Evolutionary conservation across 768 basidiomycete genomes (phyloP), one percentile per base, ranked within the genome.

Genomic region (Lactarius hengduanensis): DNA sequence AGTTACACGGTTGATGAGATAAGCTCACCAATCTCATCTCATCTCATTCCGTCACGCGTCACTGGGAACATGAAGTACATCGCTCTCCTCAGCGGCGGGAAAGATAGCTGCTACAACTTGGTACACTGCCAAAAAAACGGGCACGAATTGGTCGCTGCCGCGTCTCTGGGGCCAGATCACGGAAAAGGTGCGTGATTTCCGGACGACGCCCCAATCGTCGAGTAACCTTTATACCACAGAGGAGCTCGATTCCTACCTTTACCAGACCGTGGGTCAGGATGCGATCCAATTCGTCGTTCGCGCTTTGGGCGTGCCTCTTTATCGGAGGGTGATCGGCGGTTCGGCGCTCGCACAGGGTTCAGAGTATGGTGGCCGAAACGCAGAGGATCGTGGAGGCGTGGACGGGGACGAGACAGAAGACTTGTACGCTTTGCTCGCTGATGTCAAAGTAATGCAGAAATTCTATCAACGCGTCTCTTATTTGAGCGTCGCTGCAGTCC

Each of bases 241-340:
- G 81, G 97, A 99, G 80, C 86, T 98, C 73, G 96, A 99, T 77
- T 98, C 96, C 28, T 98, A 94, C 79, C 82, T 99, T 76, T 99
- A 98, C 77, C 97, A 99, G 76, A 98, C 96, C n/a, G 96, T 99
- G 32, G 97, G 96, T 1, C 96, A 98, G 74, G 92, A 94, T 64
- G 93, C 94, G 20, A 89, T 98, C 65, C 87, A 92, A 58, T 81
- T 90, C 59, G 88, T 98, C 63, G 95, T 94, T 26, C 80, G 81
- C 59, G 93, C 96, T 1, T 80, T 98, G 63, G 89, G 86, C 18
- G 85, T 96, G 1, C 97, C 97, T 10, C 82, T 98, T 11, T 92
- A 90, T 78, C 84, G 92, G 34, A 82, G 84, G 64, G 80, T 92
- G 36, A 98, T 99, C 67, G 80, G 79, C 10, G 97, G 97, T 1